Conservation (phyloP, 2,329 filamentous ascomycete species). For the Decorospora gaudefroyi region DNA sequence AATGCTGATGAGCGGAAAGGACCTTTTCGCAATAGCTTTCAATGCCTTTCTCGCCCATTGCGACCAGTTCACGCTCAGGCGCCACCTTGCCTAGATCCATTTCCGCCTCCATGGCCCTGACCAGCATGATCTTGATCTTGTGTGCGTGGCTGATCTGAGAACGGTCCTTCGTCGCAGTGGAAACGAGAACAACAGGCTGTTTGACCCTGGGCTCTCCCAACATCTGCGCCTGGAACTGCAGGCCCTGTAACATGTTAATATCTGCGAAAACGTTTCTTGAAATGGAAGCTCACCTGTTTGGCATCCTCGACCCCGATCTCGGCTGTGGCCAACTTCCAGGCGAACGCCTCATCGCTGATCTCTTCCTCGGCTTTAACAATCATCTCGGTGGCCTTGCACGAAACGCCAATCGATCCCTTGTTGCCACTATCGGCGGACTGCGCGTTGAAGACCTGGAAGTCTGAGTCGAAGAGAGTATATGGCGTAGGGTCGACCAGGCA, state of each 20-base stretch:
- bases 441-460: neutral
- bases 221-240: neutral
- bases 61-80: conserved; percentile 7
- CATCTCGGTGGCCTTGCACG: neutral
- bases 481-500: neutral
- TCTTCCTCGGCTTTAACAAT: neutral
- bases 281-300: neutral
- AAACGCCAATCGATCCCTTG: no score
- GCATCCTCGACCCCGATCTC: neutral
- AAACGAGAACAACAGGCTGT: no score
- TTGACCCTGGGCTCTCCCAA: neutral
- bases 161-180: no score
- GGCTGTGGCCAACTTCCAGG: neutral
- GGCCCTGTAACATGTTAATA: conserved; percentile 2
- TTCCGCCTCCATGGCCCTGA: conserved; percentile 18
- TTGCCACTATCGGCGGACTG: neutral
- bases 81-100: conserved; percentile 13
- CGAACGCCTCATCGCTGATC: neutral
- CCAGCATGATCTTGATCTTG: conserved; percentile 2
- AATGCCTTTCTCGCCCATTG: conserved; percentile 14
- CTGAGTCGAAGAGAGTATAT: neutral
- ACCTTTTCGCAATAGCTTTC: conserved; percentile 2
- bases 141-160: neutral
- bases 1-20: conserved; percentile 8
- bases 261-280: neutral